Evolutionary conservation across 2,329 filamentous ascomycete species (phyloP), one percentile per base, ranked within the genome.

Genomic region (Pestalotiopsis sp.): DNA sequence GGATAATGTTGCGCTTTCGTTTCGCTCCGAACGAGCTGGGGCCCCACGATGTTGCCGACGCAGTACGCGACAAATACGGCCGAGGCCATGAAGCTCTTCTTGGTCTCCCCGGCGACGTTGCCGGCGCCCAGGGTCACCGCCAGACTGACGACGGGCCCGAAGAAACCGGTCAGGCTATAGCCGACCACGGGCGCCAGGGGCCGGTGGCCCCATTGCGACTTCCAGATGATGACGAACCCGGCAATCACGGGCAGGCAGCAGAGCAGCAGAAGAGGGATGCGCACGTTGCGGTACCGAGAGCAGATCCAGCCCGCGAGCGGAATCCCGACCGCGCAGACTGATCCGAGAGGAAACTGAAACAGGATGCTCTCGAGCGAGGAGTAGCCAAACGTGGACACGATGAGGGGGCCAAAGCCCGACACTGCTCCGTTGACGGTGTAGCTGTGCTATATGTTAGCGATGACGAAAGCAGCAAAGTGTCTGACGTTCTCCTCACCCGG

Each of bases 41-140:
- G 92, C 0, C 92, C 92, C 27, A 94, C 88, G 64, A 94, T 94
- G 73, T 94, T 94, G 75, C 76, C 86, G 2, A 94, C 89, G 67
- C 91, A 92, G 75, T 94, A 94, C 0, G 90, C 91, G 0, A 93
- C 90, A 71, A 94, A 94, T 1, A 93, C 90, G 0, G 90, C 89
- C 0, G 90, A 89, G 0, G 92, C 90, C 85, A 92, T 93, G 74
- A 92, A 90, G 71, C 89, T 92, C 83, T 94, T 94, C 81, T 94
- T 94, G 0, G 92, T 94, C 27, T 92, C 87, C 0, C 92, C 92
- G 0, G 92, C 91, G 0, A 94, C 91, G 72, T 94, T 94, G 9
- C 87, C 87, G 83, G 85, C 85, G 41, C 84, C 84, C 4, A 87
- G 70, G 0, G 83, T 84, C 71, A 88, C 85, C 64, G 83, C 82